These are phyloP conservation scores for Microcyclospora tardicrescens DNA, from an alignment of 2,329 filamentous ascomycete species.

Conservation along the genomic window DNA sequence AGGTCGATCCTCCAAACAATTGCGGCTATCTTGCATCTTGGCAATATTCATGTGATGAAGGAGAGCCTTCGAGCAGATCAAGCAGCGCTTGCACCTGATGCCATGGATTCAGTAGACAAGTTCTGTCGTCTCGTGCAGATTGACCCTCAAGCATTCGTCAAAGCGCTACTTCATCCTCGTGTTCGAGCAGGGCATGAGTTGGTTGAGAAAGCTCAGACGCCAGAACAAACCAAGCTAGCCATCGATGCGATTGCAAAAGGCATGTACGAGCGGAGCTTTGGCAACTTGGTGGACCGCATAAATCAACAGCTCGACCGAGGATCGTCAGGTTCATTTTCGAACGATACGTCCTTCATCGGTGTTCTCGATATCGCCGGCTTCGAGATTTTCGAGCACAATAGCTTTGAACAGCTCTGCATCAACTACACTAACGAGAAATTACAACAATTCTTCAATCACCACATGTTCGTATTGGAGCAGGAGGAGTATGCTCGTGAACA, in stretches of 20 bases:
- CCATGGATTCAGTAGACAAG: slow-evolving; percentile 59
- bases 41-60: slow-evolving; percentile 79
- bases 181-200: slow-evolving; percentile 95
- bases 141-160: slow-evolving; percentile 68
- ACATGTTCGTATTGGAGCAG: slow-evolving; percentile 98
- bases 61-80: slow-evolving; percentile 87
- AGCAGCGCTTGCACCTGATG: slow-evolving; percentile 65
- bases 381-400: slow-evolving; percentile 96
- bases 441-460: slow-evolving; percentile 98
- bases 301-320: slow-evolving; percentile 77
- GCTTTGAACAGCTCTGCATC: slow-evolving; percentile 97
- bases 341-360: slow-evolving; percentile 92
- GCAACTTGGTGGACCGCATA: slow-evolving; percentile 81
- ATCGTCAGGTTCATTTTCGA: slow-evolving; percentile 56
- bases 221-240: slow-evolving; percentile 82
- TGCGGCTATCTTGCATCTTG: slow-evolving; percentile 82
- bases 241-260: slow-evolving; percentile 90
- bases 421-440: slow-evolving; percentile 99
- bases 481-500: slow-evolving; percentile 96
- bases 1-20: slow-evolving; percentile 71
- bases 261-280: slow-evolving; percentile 93
- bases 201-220: slow-evolving; percentile 97
- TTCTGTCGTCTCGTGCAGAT: slow-evolving; percentile 81
- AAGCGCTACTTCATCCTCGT: slow-evolving; percentile 77
- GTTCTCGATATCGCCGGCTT: slow-evolving; percentile 98